Base-by-base conservation (phyloP, 352 stramenopile species). In the Pythium dissotocum region DNA sequence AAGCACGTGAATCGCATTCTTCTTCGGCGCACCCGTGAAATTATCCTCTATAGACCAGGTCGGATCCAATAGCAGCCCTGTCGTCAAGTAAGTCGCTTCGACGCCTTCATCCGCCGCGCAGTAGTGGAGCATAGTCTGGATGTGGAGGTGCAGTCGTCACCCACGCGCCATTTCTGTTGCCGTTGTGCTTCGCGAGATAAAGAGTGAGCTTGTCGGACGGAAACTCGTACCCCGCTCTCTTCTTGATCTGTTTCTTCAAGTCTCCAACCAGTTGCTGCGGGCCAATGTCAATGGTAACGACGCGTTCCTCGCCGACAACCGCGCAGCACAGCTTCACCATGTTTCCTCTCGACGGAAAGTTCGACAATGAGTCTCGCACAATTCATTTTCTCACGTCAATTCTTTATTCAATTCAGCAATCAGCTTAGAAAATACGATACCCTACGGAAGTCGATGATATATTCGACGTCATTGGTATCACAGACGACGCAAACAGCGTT, bases 1-100 rank as follows among this genome's bases (percentile, higher is more conserved):
- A 26, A 64, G 30, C 58, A 64, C 42, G 58, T 64, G 58, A 56
- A 64, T 63, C 58, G 24, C 58, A 40, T 63, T 63, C 40, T 55
- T 56, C 14, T 40, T 40, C 12, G 58, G 58, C 8, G 40, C 28
- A 14, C 24, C 16, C 1, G 14, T 40, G 26, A 63, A 63, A 32
- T 63, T 36, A 63, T 63, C 58, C 40, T 44, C 40, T n/a, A 63
- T 56, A 44, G 58, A 54, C 58, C 40, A 55, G 18, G 58, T 63
- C 58, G 56, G 58, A 64, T 64, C 58, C 58, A 64, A 64, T 55
- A 38, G 58, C 58, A 28, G 53, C 44, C 42, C 13, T 64, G 44
- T 56, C 44, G 58, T 64, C 42, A 64, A 46, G 26, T 64, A 56
- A 35, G 4, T 56, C 44, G 58, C 42, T 64, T 64, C 42, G 58